Percentiles rank a stretch among this genome's conserved stretches.
phyloP scores from a whole-genome alignment of 208 protist genomes.

The Leishmania amazonensis region DNA sequence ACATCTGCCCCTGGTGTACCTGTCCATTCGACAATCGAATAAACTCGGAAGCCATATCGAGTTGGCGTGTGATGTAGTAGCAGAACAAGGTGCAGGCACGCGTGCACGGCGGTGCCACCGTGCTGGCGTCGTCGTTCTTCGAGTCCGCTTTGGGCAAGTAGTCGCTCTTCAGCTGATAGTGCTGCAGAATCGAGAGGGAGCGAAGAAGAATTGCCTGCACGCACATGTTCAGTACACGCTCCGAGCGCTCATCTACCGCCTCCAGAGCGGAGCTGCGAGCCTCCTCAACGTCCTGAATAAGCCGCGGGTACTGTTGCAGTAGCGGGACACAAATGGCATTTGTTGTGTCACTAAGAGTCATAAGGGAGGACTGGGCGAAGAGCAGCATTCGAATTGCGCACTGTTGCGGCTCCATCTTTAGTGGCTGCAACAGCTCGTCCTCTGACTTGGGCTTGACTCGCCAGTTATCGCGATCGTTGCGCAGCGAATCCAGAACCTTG shows the following conservation, averaged over 20 bases:
- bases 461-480: constrained; percentile 75
- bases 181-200: constrained; percentile 72
- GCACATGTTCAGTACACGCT: constrained; percentile 80
- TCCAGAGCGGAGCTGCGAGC: constrained; percentile 49
- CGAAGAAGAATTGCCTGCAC: constrained; percentile 75
- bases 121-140: constrained; percentile 44
- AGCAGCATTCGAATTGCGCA: constrained; percentile 87
- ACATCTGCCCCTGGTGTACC: constrained; percentile 37
- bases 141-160: constrained; percentile 59
- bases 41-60: constrained; percentile 82
- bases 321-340: constrained; percentile 53
- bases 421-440: constrained; percentile 64
- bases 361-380: constrained; percentile 81
- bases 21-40: constrained; percentile 80
- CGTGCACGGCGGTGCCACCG: constrained; percentile 79
- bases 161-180: constrained; percentile 80
- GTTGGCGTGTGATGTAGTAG: constrained; percentile 84
- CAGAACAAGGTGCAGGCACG: constrained; percentile 89
- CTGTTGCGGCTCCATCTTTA: constrained; percentile 75
- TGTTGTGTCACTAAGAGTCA: constrained; percentile 67
- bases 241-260: constrained; percentile 61
- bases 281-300: constrained; percentile 63
- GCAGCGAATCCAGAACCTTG: constrained; percentile 71
- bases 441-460: constrained; percentile 63
- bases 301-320: constrained; percentile 50